Conservation (phyloP, 306 rosid species). For the Cucumis cinereus region DNA sequence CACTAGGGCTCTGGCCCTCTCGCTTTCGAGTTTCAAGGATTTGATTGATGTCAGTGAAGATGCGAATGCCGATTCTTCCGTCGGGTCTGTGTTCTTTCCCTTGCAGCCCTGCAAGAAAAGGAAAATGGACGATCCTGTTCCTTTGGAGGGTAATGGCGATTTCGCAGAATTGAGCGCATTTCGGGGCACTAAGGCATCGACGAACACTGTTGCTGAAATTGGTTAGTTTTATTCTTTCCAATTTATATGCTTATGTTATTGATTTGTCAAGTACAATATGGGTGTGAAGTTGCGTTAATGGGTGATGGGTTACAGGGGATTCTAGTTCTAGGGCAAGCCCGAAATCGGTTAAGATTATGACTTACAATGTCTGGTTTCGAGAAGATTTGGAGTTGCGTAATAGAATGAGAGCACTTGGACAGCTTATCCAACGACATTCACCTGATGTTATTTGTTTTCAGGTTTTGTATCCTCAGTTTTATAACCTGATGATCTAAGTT, state of each 20-base stretch:
- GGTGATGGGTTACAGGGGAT: constrained; percentile 21
- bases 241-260: background rate
- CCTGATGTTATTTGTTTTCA: constrained; percentile 53
- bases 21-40: constrained; percentile 46
- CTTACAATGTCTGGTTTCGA: constrained; percentile 81
- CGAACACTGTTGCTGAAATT: constrained; percentile 9
- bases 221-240: constrained; percentile 17
- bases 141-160: constrained; percentile 12
- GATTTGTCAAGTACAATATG: background rate
- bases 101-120: constrained; percentile 48
- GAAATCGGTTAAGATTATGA: constrained; percentile 38
- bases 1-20: constrained; percentile 47
- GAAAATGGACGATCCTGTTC: constrained; percentile 15
- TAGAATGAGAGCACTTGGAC: constrained; percentile 75
- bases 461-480: constrained; percentile 9
- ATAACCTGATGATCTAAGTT: background rate
- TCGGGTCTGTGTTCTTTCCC: constrained; percentile 74
- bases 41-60: constrained; percentile 24
- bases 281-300: background rate
- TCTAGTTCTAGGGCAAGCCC: constrained; percentile 15
- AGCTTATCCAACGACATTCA: constrained; percentile 51
- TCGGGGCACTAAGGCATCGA: constrained; percentile 14
- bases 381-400: constrained; percentile 64
- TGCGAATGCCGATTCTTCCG: constrained; percentile 32
- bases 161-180: constrained; percentile 8